Evolutionary conservation across 2,329 filamentous ascomycete genomes (phyloP), one percentile per base, ranked within the genome.

Genomic region (Monilinia aucupariae): DNA sequence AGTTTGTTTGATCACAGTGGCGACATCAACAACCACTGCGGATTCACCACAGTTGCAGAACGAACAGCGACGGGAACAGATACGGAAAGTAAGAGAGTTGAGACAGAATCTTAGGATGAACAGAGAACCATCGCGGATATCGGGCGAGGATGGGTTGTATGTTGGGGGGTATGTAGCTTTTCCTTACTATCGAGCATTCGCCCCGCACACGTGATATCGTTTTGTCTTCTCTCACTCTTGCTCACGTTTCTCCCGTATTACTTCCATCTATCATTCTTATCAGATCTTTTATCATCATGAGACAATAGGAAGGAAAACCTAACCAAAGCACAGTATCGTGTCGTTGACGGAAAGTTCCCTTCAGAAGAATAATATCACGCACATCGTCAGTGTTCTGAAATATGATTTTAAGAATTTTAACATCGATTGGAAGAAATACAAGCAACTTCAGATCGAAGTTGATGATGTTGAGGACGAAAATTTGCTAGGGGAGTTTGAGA

Each of bases 381-480:
- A 97, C 76, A 84, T 97, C 37, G 80, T 97, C n/a, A 96, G 92
- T 5, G 89, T 94, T 48, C 76, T 93, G 65, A 83, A 84, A 53
- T 81, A 88, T 69, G 81, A 83, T 83, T 69, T 76, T 81, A 68
- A 77, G 78, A 64, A 79, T 81, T 48, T 86, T 85, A 59, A 63
- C 32, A 59, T 59, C n/a, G 47, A 59, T 66, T 81, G 79, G 71
- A 80, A 83, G 67, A 79, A 81, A 49, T 91, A 86, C 74, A 78
- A 86, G 67, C 91, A 96, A 74, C 81, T 91, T 69, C 82, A 86
- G 65, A 88, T 97, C 67, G 88, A 96, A 68, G 85, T 97, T 50
- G 90, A 97, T 75, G 94, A 99, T 78, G 85, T 92, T 59, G 90
- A 93, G 25, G 91, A 97, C 72, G 88, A 92, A 69, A 91, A 99